Base-by-base conservation (phyloP, 1,284 basidiomycete genomes). In the Sanghuangporus baumii region DNA sequence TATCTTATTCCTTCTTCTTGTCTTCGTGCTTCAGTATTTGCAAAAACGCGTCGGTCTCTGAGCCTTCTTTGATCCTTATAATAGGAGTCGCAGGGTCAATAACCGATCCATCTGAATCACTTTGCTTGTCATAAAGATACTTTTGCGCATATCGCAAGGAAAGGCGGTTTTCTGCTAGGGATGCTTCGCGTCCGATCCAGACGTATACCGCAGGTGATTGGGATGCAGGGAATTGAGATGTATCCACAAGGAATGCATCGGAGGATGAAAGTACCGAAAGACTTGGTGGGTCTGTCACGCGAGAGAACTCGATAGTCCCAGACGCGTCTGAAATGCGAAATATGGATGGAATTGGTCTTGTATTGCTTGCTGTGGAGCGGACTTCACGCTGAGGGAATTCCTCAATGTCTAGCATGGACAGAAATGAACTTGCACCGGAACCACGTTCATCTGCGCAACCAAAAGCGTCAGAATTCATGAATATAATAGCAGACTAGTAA, bases 151-250 rank as follows among this genome's bases (percentile, higher is more conserved):
- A 83, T 66, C 82, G 78, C 26, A 82, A 59, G 2, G 80, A 79
- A 26, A 84, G 72, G 8, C 83, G 75, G 23, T 75, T 71, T 69
- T 86, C 84, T 23, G 72, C 75, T 60, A 79, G 67, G 18, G 80
- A 80, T 34, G 82, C 78, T 8, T 74, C 69, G 9, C 72, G 75
- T 4, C 85, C 85, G 26, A 87, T 74, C 85, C 85, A 87, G 16
- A 83, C 75, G 67, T 83, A 86, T 36, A 86, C 70, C 2, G 77
- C 76, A 8, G 80, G 79, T 6, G 48, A 23, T 9, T 48, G n/a
- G 70, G 81, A 84, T 6, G 77, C 77, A 63, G 82, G 82, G 6
- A 70, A 69, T 9, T 67, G 59, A n/a, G 40, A 41, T 0, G 73
- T 70, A 59, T 85, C 81, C 41, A 85, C 67, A 23, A 85, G 69